Evolutionary conservation across 2,329 filamentous ascomycete genomes (phyloP).

Genomic region (Colletotrichum sp.): DNA sequence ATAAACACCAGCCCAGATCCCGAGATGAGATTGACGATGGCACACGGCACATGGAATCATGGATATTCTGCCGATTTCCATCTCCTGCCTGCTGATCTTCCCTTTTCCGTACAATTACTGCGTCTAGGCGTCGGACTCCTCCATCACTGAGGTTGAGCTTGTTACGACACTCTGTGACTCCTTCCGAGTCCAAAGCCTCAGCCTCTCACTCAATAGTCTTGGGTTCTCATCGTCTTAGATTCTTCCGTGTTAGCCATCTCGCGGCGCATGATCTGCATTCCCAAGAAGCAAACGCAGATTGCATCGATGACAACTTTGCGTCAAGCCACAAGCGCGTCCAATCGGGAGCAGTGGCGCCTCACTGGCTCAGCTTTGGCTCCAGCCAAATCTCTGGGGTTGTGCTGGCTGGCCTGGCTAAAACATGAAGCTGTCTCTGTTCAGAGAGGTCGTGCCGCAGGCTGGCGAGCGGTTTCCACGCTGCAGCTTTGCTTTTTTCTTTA

Average conservation of each 20-base stretch:
- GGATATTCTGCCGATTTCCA: not conserved
- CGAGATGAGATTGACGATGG: slow-evolving; percentile 2
- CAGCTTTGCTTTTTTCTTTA: not conserved
- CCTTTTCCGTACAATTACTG: not conserved
- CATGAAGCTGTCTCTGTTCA: not conserved
- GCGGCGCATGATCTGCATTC: slow-evolving; percentile 1
- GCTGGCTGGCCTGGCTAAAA: not conserved
- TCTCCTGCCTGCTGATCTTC: not conserved
- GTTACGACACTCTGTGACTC: not conserved
- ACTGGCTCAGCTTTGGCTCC: not conserved
- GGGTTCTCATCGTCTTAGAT: not conserved
- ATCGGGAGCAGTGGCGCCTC: not conserved
- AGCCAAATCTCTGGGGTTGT: not conserved
- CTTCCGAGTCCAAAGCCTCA: not conserved
- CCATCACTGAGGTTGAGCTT: not conserved
- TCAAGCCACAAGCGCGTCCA: not conserved
- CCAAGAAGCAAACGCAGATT: not conserved
- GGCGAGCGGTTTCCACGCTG: not conserved
- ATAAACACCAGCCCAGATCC: not conserved
- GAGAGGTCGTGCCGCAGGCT: not conserved
- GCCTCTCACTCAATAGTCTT: not conserved
- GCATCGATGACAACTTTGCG: not conserved
- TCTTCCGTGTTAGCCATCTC: not conserved
- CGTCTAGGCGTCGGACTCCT: not conserved
- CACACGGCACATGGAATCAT: not conserved